Evolutionary conservation across 78 protist species (phyloP).

Genomic region (Pigoraptor vietnamica): DNA sequence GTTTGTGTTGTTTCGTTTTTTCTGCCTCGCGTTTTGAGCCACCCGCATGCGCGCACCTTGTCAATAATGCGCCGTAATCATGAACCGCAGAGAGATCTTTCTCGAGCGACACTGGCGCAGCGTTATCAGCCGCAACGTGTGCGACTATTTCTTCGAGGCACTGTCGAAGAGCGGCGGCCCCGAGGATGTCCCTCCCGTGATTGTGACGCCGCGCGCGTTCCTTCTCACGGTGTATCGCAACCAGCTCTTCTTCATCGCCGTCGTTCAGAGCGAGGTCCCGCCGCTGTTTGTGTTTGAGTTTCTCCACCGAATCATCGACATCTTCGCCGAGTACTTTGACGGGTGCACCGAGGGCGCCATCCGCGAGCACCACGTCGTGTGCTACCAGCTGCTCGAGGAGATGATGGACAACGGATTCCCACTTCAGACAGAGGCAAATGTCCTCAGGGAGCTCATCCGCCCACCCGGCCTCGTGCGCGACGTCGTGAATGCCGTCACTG

Average conservation of each 20-base stretch:
- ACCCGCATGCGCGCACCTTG: too few relatives aligned
- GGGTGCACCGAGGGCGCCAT: conserved; percentile 37
- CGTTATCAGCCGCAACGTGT: conserved; percentile 33
- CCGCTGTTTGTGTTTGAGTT: conserved; percentile 77
- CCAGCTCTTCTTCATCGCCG: conserved; percentile 6
- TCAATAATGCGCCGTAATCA: too few relatives aligned
- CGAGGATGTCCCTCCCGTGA: conserved; percentile 22
- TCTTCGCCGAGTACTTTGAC: conserved; percentile 63
- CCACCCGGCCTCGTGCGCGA: conserved; percentile 59
- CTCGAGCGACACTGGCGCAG: conserved; percentile 76
- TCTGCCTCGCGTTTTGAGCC: too few relatives aligned
- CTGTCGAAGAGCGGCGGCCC: not conserved
- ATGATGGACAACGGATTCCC: conserved; percentile 91
- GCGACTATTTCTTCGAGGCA: conserved; percentile 43
- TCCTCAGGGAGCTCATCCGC: conserved; percentile 71
- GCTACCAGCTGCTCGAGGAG: conserved; percentile 83
- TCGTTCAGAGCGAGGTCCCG: not conserved
- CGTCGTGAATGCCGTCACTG: conserved; percentile 25
- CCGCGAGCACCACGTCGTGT: conserved; percentile 60
- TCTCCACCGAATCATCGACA: conserved; percentile 65
- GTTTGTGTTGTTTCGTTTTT: too few relatives aligned
- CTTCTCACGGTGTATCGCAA: conserved; percentile 34
- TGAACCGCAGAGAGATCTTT: conserved; percentile 5
- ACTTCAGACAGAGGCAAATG: conserved; percentile 75
- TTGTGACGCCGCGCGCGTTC: conserved; percentile 53